Base-by-base conservation (phyloP, 31 red algal species). In the Asparagopsis taxiformis region DNA sequence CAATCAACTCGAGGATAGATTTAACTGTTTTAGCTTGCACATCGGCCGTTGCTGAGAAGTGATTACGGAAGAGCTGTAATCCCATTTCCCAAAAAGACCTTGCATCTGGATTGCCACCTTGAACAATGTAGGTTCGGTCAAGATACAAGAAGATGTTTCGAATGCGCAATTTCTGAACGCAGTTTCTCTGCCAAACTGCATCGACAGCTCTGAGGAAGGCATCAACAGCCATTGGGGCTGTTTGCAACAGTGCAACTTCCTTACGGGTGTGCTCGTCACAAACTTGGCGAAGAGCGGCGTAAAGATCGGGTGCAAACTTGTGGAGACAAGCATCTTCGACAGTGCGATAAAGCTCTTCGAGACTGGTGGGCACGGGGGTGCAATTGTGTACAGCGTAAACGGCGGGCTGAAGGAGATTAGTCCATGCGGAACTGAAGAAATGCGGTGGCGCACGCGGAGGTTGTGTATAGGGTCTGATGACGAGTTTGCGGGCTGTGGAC, bases 261-360 rank as follows among this genome's bases (percentile, higher is more conserved):
- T 51, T 22, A 16, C 39, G 70, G 25, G 82, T 59, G 30, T 92
- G 78, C 1, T 39, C 26, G 37, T 92, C 89, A 32, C 71, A 77
- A 1, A 77, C 69, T 21, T 63, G 64, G 10, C 75, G 70, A 11
- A 97, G 58, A 6, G 49, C 49, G 17, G 34, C 44, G 31, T 79
- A 94, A 10, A 92, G 64, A 38, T 73, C 82, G 17, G 74, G 73
- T 17, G 91, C 70, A 55, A 92, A 76, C 8, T 72, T 67, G 58
- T 99, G 91, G 67, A 88, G 43, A 17, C 89, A 92, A 7, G 86
- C 67, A 60, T 99, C 96, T 41, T 99, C 82, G 4, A 99, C 96
- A 16, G 64, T 52, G 17, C 87, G 56, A 55, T 92, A 99, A 31
- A 94, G 87, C 80, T 89, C 87, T 55, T 99, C 91, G 11, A 82